Percentiles rank a stretch among this genome's conserved stretches.
Evolutionary conservation across 2,329 filamentous ascomycete species (phyloP).

Genomic region (Cercospora beticola): DNA sequence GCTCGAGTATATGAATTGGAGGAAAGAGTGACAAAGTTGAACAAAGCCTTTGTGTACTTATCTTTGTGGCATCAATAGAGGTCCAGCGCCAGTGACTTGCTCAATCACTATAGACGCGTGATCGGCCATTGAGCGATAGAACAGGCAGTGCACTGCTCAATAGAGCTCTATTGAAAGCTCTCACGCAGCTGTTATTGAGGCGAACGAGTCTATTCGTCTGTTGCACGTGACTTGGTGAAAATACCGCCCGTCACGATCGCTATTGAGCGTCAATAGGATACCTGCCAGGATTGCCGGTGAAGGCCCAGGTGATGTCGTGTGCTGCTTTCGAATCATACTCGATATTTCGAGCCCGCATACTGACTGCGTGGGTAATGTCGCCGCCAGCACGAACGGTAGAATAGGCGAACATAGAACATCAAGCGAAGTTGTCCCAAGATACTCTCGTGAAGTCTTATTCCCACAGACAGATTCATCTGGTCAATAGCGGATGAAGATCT

Average conservation of each 20-base stretch:
- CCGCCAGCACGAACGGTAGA: not conserved
- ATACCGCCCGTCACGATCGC: not conserved
- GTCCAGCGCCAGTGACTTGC: not conserved
- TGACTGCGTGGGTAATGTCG: not conserved
- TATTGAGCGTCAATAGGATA: not conserved
- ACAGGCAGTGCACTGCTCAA: not conserved
- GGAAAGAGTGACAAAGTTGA: not conserved
- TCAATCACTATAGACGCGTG: not conserved
- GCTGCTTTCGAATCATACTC: not conserved
- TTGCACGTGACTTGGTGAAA: not conserved
- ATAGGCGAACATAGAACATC: not conserved
- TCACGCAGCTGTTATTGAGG: not conserved
- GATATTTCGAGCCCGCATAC: not conserved
- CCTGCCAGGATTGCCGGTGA: not conserved
- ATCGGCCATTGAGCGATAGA: not conserved
- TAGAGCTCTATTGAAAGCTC: constrained; percentile 4
- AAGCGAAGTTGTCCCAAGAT: not conserved
- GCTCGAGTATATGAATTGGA: not conserved
- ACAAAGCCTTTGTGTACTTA: not conserved
- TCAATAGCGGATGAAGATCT: not conserved
- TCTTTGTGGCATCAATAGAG: not conserved
- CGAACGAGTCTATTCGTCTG: not conserved
- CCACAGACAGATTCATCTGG: no score
- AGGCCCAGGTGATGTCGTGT: not conserved
- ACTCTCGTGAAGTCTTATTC: not conserved